Conservation (phyloP, 495 filamentous ascomycete species). For the Penicillium waksmanii region DNA sequence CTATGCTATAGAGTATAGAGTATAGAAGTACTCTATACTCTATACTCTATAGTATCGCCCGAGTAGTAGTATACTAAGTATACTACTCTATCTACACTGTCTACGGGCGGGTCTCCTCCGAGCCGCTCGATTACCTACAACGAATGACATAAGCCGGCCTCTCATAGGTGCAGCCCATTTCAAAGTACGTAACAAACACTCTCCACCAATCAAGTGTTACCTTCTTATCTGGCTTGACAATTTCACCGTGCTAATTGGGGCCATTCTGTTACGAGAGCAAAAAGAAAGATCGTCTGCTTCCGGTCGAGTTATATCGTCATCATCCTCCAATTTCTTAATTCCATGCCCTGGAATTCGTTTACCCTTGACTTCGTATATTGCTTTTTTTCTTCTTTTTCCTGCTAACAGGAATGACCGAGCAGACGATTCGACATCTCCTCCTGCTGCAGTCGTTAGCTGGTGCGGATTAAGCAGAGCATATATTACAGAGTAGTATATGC, state of each 20-base stretch:
- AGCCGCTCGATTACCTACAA: constrained; percentile 2
- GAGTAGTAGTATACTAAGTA: neutral
- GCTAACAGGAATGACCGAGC: constrained; percentile 37
- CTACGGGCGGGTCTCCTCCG: neutral
- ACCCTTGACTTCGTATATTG: constrained; percentile 3
- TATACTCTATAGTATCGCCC: too few relatives aligned
- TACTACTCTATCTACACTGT: neutral
- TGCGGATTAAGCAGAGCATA: constrained; percentile 11
- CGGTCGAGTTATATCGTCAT: constrained; percentile 23
- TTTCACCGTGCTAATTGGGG: constrained; percentile 25
- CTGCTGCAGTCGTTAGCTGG: constrained; percentile 34
- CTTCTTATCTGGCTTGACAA: constrained; percentile 36
- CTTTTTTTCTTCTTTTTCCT: neutral
- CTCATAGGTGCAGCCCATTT: neutral
- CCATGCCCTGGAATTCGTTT: neutral
- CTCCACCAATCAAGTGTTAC: constrained; percentile 21
- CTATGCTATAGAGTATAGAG: too few relatives aligned
- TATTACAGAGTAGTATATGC: neutral
- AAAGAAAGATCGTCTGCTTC: constrained; percentile 31
- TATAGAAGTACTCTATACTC: too few relatives aligned
- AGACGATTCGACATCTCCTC: constrained; percentile 36
- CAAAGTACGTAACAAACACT: constrained; percentile 32
- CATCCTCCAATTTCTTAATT: constrained; percentile 7
- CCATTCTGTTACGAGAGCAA: constrained; percentile 34
- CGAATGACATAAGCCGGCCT: constrained; percentile 2